Evolutionary conservation across 805 yeast species (phyloP).

Genomic region (Yamadazyma sp.): DNA sequence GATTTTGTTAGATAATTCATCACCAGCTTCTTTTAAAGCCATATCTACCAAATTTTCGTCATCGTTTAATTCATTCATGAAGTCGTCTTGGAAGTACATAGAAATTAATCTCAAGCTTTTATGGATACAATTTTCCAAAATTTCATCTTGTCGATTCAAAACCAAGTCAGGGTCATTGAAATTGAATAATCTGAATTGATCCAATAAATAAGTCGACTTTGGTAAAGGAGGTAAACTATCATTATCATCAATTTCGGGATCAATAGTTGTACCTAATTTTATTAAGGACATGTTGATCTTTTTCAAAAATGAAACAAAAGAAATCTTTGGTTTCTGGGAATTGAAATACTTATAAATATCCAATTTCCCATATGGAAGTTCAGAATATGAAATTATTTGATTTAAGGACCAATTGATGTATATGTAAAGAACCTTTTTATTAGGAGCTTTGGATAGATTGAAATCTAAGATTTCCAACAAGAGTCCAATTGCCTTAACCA

Average conservation of each 20-base stretch:
- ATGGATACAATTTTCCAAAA: constrained; percentile 1
- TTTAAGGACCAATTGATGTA: constrained; percentile 10
- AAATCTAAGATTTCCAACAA: constrained; percentile 18
- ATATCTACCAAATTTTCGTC: not conserved
- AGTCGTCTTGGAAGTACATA: constrained; percentile 10
- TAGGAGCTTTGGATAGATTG: constrained; percentile 18
- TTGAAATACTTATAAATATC: constrained; percentile 18
- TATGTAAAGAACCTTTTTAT: constrained; percentile 8
- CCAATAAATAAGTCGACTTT: constrained; percentile 5
- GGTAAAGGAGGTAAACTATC: constrained; percentile 12
- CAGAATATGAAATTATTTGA: constrained; percentile 12
- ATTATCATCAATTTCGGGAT: constrained; percentile 20
- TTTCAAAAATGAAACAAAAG: constrained; percentile 17
- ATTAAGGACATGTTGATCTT: constrained; percentile 13
- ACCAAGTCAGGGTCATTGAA: constrained; percentile 2
- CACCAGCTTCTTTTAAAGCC: not conserved
- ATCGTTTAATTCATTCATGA: too few species aligned
- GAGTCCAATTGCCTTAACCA: constrained; percentile 14
- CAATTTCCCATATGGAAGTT: constrained; percentile 12
- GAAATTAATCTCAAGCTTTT: constrained; percentile 9
- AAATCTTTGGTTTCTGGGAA: constrained; percentile 18
- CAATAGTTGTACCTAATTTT: constrained; percentile 12
- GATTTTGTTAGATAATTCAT: constrained; percentile 2
- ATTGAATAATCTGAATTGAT: too few species aligned
- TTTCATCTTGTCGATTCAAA: not conserved